Percentiles rank a stretch among this genome's conserved stretches.
Evolutionary conservation across 768 basidiomycete genomes (phyloP).

Genomic region (Boletus sp.): DNA sequence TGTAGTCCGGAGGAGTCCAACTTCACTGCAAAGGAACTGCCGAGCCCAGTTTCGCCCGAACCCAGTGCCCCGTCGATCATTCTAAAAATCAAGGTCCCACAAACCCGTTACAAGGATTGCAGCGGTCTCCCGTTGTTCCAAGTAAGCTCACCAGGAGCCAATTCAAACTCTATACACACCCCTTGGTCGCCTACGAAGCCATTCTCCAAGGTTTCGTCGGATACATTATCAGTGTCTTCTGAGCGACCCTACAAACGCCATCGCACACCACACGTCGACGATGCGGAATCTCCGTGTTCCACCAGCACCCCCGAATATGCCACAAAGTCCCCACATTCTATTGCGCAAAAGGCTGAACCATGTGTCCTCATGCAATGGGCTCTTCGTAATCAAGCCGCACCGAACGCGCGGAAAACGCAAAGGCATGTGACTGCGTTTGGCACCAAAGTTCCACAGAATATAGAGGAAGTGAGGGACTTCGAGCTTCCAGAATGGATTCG

Average conservation of each 20-base stretch:
- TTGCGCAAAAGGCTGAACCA: constrained; percentile 21
- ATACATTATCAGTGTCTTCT: constrained; percentile 26
- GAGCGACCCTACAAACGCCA: constrained; percentile 31
- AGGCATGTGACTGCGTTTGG: constrained; percentile 61
- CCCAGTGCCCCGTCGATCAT: constrained; percentile 26
- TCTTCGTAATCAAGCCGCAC: constrained; percentile 42
- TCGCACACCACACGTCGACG: constrained; percentile 18
- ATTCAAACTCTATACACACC: constrained; percentile 9
- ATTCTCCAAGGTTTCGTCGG: constrained; percentile 30
- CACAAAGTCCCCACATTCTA: constrained; percentile 7
- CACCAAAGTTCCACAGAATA: constrained; percentile 45
- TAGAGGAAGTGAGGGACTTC: constrained; percentile 51
- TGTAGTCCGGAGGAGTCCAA: constrained; percentile 15
- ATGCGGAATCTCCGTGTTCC: constrained; percentile 25
- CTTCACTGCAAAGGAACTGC: constrained; percentile 5
- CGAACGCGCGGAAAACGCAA: constrained; percentile 46
- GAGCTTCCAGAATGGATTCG: constrained; percentile 54
- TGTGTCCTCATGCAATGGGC: constrained; percentile 50
- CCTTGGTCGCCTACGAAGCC: constrained; percentile 24
- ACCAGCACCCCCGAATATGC: constrained; percentile 18
- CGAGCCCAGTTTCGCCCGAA: constrained; percentile 13
- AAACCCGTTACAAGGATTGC: constrained; percentile 21
- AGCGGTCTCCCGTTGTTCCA: constrained; percentile 4
- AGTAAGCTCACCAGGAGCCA: constrained; percentile 16
- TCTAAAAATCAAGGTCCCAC: constrained; percentile 35